Conservation (phyloP, 768 basidiomycete genomes). For the Brasilioporus rufonigricans region DNA sequence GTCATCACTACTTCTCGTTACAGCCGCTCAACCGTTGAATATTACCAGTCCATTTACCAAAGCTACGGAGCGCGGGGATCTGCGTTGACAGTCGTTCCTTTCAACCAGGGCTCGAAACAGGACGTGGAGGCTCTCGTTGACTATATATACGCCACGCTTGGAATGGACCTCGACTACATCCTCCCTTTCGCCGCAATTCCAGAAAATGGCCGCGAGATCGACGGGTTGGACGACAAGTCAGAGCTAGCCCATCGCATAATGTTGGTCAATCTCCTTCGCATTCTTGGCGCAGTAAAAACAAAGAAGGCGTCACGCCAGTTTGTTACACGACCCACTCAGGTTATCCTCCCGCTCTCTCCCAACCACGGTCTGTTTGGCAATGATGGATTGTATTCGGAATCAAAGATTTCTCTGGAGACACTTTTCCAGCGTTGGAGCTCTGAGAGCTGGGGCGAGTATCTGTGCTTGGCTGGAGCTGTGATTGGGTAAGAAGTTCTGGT, state of each 20-base stretch:
- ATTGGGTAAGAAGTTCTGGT: conserved; percentile 68
- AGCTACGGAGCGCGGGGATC: conserved; percentile 92
- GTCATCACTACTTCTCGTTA: conserved; percentile 98
- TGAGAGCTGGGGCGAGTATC: conserved; percentile 98
- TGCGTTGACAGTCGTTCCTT: conserved; percentile 96
- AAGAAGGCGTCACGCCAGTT: conserved; percentile 98
- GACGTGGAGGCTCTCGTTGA: conserved; percentile 98
- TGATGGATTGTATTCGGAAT: conserved; percentile 97
- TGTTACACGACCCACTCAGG: conserved; percentile 97
- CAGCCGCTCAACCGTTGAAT: conserved; percentile 93
- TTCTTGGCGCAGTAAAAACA: conserved; percentile 94
- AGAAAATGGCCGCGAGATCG: conserved; percentile 98
- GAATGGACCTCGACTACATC: conserved; percentile 97
- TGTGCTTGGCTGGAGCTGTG: conserved; percentile 96
- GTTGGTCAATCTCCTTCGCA: conserved; percentile 94
- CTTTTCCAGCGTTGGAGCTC: conserved; percentile 98
- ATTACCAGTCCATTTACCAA: conserved; percentile 98
- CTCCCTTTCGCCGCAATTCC: conserved; percentile 98
- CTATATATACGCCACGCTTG: conserved; percentile 94
- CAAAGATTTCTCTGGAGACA: conserved; percentile 97
- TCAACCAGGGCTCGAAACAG: conserved; percentile 99
- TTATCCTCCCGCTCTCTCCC: conserved; percentile 95
- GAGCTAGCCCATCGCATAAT: conserved; percentile 99
- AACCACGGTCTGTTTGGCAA: conserved; percentile 98
- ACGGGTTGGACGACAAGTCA: conserved; percentile 94